Base-by-base conservation (phyloP, 2,329 filamentous ascomycete genomes). In the Cladophialophora exuberans region DNA sequence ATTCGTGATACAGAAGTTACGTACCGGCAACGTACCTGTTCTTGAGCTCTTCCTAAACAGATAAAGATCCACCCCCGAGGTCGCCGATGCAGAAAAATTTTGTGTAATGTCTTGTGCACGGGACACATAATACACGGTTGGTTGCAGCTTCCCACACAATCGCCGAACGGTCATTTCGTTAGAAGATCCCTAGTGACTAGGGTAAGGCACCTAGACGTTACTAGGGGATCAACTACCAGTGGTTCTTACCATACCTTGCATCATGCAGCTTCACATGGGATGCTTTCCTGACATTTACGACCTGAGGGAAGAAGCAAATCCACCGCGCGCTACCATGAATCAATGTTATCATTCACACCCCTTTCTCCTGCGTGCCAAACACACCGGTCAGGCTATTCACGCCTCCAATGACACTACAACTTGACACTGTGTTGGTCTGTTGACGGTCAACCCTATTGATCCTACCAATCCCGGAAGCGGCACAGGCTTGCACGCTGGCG, bases 391-490 rank as follows among this genome's bases (percentile, higher is more conserved):
- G 30, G 10, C 23, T 22, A 15, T 36, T 6, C 45, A 30, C n/a
- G 39, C 13, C 23, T 30, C 46, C 33, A 39, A 49, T 49, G 4
- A 25, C 39, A 25, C 13, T 13, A 23, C 46, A 11, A 35, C 44
- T 20, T 25, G 45, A 3, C 23, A 13, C 23, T n/a, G n/a, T n/a
- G 26, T 15, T 47, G 44, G 15, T n/a, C 17, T 30, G 15, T 26
- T 26, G 20, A 13, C 25, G 33, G 30, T 23, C 46, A 49, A 49
- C 46, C 31, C 35, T 49, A 39, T 39, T 49, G 46, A 49, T 49
- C 46, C 46, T 15, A 25, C 17, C 15, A 43, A 51, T 52, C 38
- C 49, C 49, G 31, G 49, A 52, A 52, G 7, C 49, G 38, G 49
- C 49, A 52, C 38, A 33, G 28, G 28, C 15, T 17, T n/a, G n/a